Conservation (phyloP, 2,329 filamentous ascomycete genomes). For the Fusarium armeniacum region DNA sequence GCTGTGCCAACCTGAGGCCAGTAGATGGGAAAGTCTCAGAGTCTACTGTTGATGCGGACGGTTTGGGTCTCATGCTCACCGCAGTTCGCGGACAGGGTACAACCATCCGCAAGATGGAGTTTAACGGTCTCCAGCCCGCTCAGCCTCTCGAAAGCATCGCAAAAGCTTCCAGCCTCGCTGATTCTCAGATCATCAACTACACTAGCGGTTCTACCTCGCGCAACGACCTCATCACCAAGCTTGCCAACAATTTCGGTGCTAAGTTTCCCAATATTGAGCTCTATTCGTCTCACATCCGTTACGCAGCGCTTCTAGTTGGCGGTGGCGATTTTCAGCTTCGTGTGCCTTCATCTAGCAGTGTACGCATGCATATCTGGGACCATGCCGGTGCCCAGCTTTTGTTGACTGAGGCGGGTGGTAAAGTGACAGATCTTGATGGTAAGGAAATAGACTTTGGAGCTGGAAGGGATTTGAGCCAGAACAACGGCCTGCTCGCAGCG, state of each 20-base stretch:
- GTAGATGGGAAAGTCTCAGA: constrained; percentile 55
- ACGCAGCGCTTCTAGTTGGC: constrained; percentile 56
- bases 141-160: constrained; percentile 42
- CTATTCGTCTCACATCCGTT: constrained; percentile 59
- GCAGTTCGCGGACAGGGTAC: constrained; percentile 54
- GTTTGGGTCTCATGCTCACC: constrained; percentile 56
- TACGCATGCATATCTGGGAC: constrained; percentile 61
- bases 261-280: constrained; percentile 56
- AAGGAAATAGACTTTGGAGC: constrained; percentile 55
- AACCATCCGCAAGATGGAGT: constrained; percentile 47
- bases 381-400: constrained; percentile 71
- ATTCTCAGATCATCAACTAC: constrained; percentile 55
- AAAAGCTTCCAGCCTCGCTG: constrained; percentile 34
- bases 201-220: constrained; percentile 51
- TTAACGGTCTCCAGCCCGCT: constrained; percentile 37
- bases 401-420: constrained; percentile 68
- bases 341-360: constrained; percentile 43
- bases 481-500: constrained; percentile 60
- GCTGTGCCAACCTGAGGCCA: constrained; percentile 70
- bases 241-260: constrained; percentile 52
- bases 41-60: constrained; percentile 51
- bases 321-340: constrained; percentile 55
- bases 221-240: constrained; percentile 51
- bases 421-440: constrained; percentile 64
- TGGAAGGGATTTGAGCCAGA: constrained; percentile 53